These are phyloP conservation scores for Cochlearia excelsa DNA, from an alignment of 345 rosid genomes.

Conservation along the genomic window DNA sequence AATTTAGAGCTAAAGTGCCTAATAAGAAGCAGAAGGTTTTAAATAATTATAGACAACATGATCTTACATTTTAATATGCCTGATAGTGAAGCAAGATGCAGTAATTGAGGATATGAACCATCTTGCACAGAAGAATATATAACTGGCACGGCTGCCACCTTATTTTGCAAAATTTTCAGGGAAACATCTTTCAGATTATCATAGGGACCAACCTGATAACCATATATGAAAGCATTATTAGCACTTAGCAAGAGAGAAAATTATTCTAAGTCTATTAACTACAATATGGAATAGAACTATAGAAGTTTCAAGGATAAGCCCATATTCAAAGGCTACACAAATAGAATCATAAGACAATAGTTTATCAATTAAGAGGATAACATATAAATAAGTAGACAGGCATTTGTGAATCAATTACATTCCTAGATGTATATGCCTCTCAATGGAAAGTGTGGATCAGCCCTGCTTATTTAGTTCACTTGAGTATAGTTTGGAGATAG, in stretches of 20 bases:
- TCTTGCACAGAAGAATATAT: constrained; percentile 52
- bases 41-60: constrained; percentile 11
- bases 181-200: constrained; percentile 84
- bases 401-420: not conserved
- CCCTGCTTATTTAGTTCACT: too few relatives aligned
- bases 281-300: too few relatives aligned
- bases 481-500: too few relatives aligned
- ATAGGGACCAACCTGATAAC: constrained; percentile 81
- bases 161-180: constrained; percentile 70
- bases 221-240: constrained; percentile 12
- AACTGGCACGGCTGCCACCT: constrained; percentile 78
- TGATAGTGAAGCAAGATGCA: constrained; percentile 90
- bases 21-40: constrained; percentile 15
- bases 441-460: too few relatives aligned
- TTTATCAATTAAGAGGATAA: too few relatives aligned
- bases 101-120: constrained; percentile 71
- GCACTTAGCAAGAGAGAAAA: constrained; percentile 12
- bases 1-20: constrained; percentile 26
- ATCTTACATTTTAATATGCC: constrained; percentile 83
- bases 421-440: too few relatives aligned
- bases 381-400: not conserved
- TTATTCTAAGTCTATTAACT: too few relatives aligned
- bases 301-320: too few relatives aligned
- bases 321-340: too few relatives aligned
- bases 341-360: too few relatives aligned